These are phyloP conservation scores for Forsythia suspensa DNA, from an alignment of 257 asterid genomes.

Conservation along the genomic window DNA sequence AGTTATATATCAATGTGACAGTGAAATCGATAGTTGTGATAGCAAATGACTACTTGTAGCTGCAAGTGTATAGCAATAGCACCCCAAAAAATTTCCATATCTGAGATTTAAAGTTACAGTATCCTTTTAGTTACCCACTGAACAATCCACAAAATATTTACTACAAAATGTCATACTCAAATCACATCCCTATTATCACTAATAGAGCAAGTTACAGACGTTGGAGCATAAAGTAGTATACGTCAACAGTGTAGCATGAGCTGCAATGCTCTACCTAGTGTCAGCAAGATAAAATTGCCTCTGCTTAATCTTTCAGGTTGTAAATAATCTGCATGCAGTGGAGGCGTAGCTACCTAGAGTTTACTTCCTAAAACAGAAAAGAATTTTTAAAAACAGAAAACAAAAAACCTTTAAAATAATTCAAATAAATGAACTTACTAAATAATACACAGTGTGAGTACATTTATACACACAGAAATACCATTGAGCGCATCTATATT, in stretches of 20 bases:
- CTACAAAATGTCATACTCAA: too few species aligned
- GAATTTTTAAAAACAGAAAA: too few species aligned
- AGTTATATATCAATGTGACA: too few species aligned
- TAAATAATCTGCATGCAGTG: too few species aligned
- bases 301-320: neutral
- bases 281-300: neutral
- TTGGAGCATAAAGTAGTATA: too few species aligned
- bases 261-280: neutral
- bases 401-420: neutral
- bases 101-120: neutral
- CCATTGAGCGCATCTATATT: neutral
- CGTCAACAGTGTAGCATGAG: neutral
- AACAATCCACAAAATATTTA: too few species aligned
- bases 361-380: too few species aligned
- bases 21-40: neutral
- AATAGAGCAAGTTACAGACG: too few species aligned
- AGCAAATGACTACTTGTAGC: neutral
- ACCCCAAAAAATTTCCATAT: neutral
- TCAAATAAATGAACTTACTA: neutral
- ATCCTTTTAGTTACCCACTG: neutral
- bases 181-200: too few species aligned
- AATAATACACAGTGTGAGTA: neutral
- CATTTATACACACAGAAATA: neutral
- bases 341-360: too few species aligned
- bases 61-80: neutral